Evolutionary conservation across 192 early-diverging fungal species (phyloP).

Genomic region (Chytriomyces hyalinus): DNA sequence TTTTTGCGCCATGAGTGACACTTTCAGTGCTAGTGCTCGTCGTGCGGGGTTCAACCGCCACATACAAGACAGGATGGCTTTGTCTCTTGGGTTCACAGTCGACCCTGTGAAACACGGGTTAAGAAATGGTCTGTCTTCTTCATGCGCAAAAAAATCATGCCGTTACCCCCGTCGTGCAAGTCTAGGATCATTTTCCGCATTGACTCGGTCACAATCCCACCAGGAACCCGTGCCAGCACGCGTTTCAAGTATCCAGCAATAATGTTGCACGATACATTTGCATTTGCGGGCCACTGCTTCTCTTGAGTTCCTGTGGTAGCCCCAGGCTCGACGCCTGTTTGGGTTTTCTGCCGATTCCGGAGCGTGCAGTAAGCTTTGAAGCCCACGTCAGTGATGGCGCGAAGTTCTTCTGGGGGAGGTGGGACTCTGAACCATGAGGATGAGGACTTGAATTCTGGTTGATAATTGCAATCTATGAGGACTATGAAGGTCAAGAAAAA

Average conservation of each 20-base stretch:
- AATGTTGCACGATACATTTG: constrained; percentile 10
- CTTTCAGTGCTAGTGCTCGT: background rate
- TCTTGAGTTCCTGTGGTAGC: background rate
- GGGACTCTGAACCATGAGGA: constrained; percentile 27
- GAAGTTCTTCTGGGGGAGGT: constrained; percentile 3
- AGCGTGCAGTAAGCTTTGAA: constrained; percentile 12
- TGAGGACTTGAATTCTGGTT: constrained; percentile 24
- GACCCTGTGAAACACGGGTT: background rate
- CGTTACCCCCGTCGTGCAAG: background rate
- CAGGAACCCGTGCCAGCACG: constrained; percentile 9
- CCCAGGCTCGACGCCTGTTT: background rate
- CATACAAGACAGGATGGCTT: background rate
- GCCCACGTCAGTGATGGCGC: constrained; percentile 10
- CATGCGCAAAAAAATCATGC: background rate
- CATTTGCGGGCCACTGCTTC: background rate
- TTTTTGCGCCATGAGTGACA: constrained; percentile 11
- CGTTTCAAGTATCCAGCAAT: constrained; percentile 35
- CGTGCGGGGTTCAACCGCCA: constrained; percentile 6
- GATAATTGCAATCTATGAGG: background rate
- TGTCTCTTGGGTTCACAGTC: background rate
- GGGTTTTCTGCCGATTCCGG: constrained; percentile 13
- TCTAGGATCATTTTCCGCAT: constrained; percentile 24
- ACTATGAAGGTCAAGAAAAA: background rate
- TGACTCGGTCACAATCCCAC: constrained; percentile 15
- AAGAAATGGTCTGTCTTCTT: background rate